Base-by-base conservation (phyloP, 2,329 filamentous ascomycete genomes). In the Amesomyces nigricolor region DNA sequence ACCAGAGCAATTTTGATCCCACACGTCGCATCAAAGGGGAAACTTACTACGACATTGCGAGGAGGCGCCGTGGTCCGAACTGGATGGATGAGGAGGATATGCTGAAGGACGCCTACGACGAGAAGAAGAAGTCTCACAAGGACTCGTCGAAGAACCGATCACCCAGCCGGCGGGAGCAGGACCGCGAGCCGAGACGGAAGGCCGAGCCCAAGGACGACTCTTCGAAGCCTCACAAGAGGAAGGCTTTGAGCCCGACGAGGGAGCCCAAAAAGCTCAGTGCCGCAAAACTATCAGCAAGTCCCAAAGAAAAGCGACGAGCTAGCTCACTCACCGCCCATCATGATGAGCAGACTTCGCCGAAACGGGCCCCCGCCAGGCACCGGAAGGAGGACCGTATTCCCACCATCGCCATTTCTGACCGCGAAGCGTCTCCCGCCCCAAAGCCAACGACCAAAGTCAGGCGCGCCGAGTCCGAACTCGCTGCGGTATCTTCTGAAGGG, bases 81-180 rank as follows among this genome's bases (percentile, higher is more conserved):
- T 96, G 91, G 90, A 86, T 92, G 68, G 85, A 92, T 59, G 94
- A 99, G 69, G 85, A 88, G 61, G 82, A 90, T 43, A 75, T 95
- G 53, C 71, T 99, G 47, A 91, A 91, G 68, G 79, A 85, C 39
- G 82, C 87, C 3, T 91, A 85, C 61, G 86, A 91, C 55, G 79
- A 81, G 30, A 82, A 81, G 62, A 81, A 77, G 61, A 80, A 79
- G 53, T 69, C 68, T 2, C 74, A 78, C 48, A 80, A 78, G 60
- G 74, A 76, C 17, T 64, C 66, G 11, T 62, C 68, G 16, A 83
- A 79, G 61, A 71, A 69, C 3, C 80, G 78, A 56, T 80, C 80
- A 17, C 79, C 81, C 2, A 71, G 64, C 30, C 72, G 72, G 17
- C 66, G 67, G 35, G 78, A 75, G 16, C 60, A 66, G 7, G 73